phyloP scores from a whole-genome alignment of 2,329 filamentous ascomycete species.

The Ophiostoma australiae region DNA sequence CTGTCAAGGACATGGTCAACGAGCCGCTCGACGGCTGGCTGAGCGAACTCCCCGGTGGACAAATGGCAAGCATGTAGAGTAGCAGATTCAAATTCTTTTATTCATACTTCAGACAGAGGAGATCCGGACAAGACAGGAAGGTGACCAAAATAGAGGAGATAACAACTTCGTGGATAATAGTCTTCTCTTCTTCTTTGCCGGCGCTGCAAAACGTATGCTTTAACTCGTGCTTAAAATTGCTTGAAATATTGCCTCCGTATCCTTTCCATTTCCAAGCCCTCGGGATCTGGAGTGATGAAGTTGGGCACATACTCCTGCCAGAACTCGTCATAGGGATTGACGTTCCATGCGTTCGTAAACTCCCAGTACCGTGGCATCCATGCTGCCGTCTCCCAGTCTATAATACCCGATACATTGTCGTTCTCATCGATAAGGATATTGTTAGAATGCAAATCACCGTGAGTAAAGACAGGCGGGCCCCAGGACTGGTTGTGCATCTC shows the following conservation, averaged over 20 bases:
- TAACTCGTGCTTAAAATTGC: not conserved
- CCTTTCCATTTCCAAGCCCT: not conserved
- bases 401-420: slow-evolving; percentile 18
- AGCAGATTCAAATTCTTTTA: too few relatives aligned
- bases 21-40: too few relatives aligned
- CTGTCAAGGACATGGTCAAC: too few relatives aligned
- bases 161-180: too few relatives aligned
- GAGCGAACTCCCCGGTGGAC: too few relatives aligned
- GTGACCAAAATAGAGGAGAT: too few relatives aligned
- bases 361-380: slow-evolving; percentile 24
- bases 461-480: slow-evolving; percentile 17
- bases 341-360: slow-evolving; percentile 21
- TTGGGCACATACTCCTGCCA: slow-evolving; percentile 20
- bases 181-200: too few relatives aligned
- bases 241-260: not conserved
- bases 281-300: not conserved
- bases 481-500: not conserved
- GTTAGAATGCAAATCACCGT: slow-evolving; percentile 20
- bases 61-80: too few relatives aligned
- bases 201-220: too few relatives aligned
- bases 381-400: slow-evolving; percentile 22
- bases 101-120: too few relatives aligned
- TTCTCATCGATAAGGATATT: slow-evolving; percentile 22
- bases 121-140: too few relatives aligned
- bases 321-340: slow-evolving; percentile 18